Evolutionary conservation across 768 basidiomycete species (phyloP).

Genomic region (Tulasnella sp.): DNA sequence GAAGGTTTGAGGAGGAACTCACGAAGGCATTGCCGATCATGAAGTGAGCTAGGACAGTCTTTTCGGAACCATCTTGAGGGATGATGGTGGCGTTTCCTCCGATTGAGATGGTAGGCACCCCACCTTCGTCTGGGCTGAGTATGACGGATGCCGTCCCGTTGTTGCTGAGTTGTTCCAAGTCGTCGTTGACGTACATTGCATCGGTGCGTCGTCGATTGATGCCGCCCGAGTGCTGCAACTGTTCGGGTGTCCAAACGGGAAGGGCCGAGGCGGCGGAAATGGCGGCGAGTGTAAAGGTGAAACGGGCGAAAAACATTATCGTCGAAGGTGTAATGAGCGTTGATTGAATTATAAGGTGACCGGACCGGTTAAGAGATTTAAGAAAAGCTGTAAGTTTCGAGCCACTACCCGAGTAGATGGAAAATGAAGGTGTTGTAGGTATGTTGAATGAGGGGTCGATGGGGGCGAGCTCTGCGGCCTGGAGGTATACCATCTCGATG

Average conservation of each 20-base stretch:
- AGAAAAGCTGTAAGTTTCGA: background rate
- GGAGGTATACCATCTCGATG: background rate
- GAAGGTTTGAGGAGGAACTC: background rate
- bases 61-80: background rate
- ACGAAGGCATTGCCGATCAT: slow-evolving; percentile 17
- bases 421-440: background rate
- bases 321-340: background rate
- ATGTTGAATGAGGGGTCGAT: background rate
- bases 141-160: background rate
- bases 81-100: background rate
- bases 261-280: background rate
- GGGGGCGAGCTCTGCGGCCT: background rate
- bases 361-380: background rate
- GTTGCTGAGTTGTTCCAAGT: background rate
- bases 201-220: background rate
- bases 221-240: background rate
- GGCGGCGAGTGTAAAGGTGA: background rate
- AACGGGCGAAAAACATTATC: background rate
- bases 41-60: slow-evolving; percentile 11
- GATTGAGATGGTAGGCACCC: background rate
- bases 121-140: background rate
- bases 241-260: background rate
- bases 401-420: background rate
- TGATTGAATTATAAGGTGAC: background rate
- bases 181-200: background rate